Conservation (phyloP, 2,329 filamentous ascomycete genomes). For the Anthostomella pinea region DNA sequence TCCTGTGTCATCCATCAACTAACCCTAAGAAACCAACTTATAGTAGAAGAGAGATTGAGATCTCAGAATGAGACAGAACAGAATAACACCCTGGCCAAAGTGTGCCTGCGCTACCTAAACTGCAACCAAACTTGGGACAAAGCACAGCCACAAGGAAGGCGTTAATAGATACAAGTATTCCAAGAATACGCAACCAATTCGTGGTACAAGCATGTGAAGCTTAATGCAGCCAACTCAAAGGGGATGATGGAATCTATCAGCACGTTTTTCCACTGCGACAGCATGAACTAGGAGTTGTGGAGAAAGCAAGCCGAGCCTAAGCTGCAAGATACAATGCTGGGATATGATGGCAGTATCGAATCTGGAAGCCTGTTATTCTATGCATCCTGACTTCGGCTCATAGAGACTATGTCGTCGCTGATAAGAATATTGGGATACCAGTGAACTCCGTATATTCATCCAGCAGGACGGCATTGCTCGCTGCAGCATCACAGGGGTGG, state of each 20-base stretch:
- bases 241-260: no score
- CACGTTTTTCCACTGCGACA: slow-evolving; percentile 6
- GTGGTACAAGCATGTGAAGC: no score
- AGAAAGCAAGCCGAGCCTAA: slow-evolving; percentile 2
- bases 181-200: no score
- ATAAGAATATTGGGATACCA: slow-evolving; percentile 1
- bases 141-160: no score
- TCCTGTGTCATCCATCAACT: slow-evolving; percentile 9
- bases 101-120: slow-evolving; percentile 12
- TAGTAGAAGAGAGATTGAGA: slow-evolving; percentile 5
- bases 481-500: slow-evolving; percentile 4
- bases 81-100: slow-evolving; percentile 9
- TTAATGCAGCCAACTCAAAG: no score
- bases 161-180: no score
- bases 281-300: slow-evolving; percentile 8
- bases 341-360: no score
- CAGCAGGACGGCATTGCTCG: slow-evolving; percentile 7
- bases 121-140: slow-evolving; percentile 1
- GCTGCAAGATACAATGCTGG: no score
- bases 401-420: slow-evolving; percentile 7
- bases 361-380: no score
- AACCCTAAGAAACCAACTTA: neutral
- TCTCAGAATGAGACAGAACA: slow-evolving; percentile 6
- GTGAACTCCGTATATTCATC: slow-evolving; percentile 3
- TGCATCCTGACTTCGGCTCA: slow-evolving; percentile 6